These are phyloP conservation scores for Periconia sp. DNA, from an alignment of 2,329 filamentous ascomycete species.

Conservation along the genomic window DNA sequence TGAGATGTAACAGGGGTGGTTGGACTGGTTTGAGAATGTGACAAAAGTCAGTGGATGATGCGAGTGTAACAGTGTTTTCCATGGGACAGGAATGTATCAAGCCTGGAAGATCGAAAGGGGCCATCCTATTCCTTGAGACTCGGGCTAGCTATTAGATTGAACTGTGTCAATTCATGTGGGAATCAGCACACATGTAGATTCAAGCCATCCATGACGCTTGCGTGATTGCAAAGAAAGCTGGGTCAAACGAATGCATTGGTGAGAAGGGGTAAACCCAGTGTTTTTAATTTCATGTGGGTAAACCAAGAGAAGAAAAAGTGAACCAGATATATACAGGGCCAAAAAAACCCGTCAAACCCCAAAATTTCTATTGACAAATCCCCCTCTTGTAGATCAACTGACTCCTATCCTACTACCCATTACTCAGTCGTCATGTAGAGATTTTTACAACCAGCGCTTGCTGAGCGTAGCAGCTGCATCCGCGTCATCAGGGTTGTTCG, in stretches of 20 bases:
- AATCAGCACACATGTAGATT: no score
- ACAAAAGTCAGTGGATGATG: no score
- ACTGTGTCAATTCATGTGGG: no score
- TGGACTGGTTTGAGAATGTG: no score
- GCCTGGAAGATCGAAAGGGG: no score
- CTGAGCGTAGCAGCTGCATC: slow-evolving; percentile 15
- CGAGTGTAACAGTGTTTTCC: no score
- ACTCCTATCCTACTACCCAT: background rate
- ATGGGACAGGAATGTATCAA: no score
- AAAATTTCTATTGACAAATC: slow-evolving; percentile 1
- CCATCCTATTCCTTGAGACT: no score
- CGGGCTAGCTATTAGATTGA: no score
- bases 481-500: slow-evolving; percentile 31
- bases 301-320: background rate
- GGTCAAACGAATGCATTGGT: slow-evolving; percentile 8
- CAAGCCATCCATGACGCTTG: no score
- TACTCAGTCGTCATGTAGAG: no score
- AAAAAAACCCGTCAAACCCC: background rate
- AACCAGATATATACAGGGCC: slow-evolving; percentile 9
- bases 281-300: slow-evolving; percentile 7
- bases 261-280: slow-evolving; percentile 12
- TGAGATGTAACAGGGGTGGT: no score
- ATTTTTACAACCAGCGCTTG: slow-evolving; percentile 18
- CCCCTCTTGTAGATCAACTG: background rate
- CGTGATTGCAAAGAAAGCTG: background rate